A percentile compares a stretch with the other conserved stretches of the same genome.
Conservation (phyloP, 768 basidiomycete genomes). For the Hypsizygus marmoreus region DNA sequence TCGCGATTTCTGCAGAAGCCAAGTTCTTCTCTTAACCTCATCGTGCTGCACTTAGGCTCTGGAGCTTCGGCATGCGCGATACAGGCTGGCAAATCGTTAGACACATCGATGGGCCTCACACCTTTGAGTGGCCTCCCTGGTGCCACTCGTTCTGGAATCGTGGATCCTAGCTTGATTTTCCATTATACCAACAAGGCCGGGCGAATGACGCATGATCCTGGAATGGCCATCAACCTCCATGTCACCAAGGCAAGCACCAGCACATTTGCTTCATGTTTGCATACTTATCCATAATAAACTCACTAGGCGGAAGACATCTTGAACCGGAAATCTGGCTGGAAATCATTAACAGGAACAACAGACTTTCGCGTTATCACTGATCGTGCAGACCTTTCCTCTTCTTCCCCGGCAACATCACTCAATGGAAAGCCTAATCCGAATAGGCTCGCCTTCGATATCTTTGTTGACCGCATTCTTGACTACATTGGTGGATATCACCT, state of each 20-base stretch:
- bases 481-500: constrained; percentile 76
- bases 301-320: constrained; percentile 69
- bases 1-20: constrained; percentile 60
- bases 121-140: constrained; percentile 88
- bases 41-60: constrained; percentile 87
- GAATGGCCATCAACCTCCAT: constrained; percentile 44
- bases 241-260: constrained; percentile 52
- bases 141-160: constrained; percentile 78
- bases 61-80: constrained; percentile 86
- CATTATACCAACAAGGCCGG: constrained; percentile 67
- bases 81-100: constrained; percentile 68
- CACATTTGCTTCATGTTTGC: neutral
- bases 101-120: constrained; percentile 92
- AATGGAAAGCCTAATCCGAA: constrained; percentile 34
- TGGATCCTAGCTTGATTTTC: constrained; percentile 89
- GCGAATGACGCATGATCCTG: constrained; percentile 56
- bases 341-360: constrained; percentile 75
- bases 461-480: constrained; percentile 74
- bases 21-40: constrained; percentile 61
- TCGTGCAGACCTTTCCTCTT: constrained; percentile 35
- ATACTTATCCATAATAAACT: neutral
- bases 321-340: constrained; percentile 78
- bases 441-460: constrained; percentile 74
- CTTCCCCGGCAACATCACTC: constrained; percentile 22
- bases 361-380: constrained; percentile 74